Evolutionary conservation across 495 filamentous ascomycete species (phyloP), one percentile per base, ranked within the genome.

Genomic region (Darksidea phi): DNA sequence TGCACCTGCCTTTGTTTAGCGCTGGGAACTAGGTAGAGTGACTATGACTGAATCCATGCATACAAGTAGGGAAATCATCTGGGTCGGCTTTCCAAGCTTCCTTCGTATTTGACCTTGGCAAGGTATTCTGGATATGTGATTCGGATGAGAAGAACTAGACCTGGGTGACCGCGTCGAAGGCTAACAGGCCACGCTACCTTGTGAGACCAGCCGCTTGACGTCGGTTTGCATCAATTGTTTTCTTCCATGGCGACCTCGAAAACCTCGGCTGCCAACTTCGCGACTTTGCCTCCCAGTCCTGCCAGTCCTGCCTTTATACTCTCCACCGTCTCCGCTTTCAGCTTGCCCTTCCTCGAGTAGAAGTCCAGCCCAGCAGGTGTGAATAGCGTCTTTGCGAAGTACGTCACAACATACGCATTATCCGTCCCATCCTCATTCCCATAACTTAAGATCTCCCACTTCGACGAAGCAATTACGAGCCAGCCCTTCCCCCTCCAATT

Each of bases 371-470:
- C 89, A 57, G 86, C 85, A 45, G 85, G 84, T 46, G 87, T 90
- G 66, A 91, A 91, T 47, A 86, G 55, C 32, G 85, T 91, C 58
- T 84, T 84, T 58, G 81, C 81, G 70, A 92, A 94, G 75, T 83
- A 89, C 2, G 86, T 91, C 3, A 91, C 86, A 8, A 82, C 79
- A 86, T 85, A 92, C 26, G 55, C 58, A 59, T 77, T 69, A 38
- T 64, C 63, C 58, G 60, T 64, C 6, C 57, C 75, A 21, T 71
- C 75, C 50, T 73, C 80, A 42, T 83, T 75, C 0, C 88, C 88
- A 76, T 77, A 88, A 4, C 86, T 87, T 42, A 92, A 69, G 15
- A 89, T 73, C 77, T 92, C 88, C 88, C 89, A 92, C 68, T 86
- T 82, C 43, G 79, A 82, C 37, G 73, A 75, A 21, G 84, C 84